Conservation (phyloP, 345 rosid genomes). For the Cardamine chenopodiifolia region DNA sequence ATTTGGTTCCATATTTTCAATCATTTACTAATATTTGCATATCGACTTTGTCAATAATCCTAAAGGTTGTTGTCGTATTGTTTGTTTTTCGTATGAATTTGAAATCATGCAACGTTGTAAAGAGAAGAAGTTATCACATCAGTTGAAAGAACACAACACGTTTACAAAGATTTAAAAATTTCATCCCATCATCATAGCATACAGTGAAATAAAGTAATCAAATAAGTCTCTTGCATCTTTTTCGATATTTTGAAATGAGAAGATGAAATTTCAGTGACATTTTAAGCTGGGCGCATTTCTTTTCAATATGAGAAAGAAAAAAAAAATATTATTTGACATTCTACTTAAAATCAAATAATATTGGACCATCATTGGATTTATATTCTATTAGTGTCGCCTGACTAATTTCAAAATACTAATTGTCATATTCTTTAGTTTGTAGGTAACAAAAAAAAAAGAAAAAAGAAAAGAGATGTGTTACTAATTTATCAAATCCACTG, state of each 20-base stretch:
- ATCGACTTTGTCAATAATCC: constrained; percentile 21
- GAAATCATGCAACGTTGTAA: constrained; percentile 15
- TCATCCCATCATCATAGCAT: constrained; percentile 7
- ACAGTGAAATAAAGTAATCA: constrained; percentile 2
- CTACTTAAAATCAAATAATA: no score
- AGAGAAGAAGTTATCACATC: constrained; percentile 24
- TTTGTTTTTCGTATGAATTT: background rate
- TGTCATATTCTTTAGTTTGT: no score
- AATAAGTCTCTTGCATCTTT: background rate
- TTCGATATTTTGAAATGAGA: background rate
- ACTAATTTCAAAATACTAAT: background rate
- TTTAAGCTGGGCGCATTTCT: background rate
- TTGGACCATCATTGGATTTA: background rate
- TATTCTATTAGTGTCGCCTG: background rate
- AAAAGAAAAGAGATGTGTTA: background rate
- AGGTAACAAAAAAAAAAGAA: no score
- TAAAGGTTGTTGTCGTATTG: constrained; percentile 27
- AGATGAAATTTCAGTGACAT: background rate
- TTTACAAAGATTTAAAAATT: constrained; percentile 9
- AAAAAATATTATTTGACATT: no score
- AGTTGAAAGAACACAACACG: constrained; percentile 19
- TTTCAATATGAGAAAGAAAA: background rate
- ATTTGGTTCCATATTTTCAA: constrained; percentile 28
- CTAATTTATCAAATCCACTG: background rate
- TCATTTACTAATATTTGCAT: constrained; percentile 27